Evolutionary conservation across 305 asterid species (phyloP), one percentile per base, ranked within the genome.

Genomic region (Caryopteris hybrid): DNA sequence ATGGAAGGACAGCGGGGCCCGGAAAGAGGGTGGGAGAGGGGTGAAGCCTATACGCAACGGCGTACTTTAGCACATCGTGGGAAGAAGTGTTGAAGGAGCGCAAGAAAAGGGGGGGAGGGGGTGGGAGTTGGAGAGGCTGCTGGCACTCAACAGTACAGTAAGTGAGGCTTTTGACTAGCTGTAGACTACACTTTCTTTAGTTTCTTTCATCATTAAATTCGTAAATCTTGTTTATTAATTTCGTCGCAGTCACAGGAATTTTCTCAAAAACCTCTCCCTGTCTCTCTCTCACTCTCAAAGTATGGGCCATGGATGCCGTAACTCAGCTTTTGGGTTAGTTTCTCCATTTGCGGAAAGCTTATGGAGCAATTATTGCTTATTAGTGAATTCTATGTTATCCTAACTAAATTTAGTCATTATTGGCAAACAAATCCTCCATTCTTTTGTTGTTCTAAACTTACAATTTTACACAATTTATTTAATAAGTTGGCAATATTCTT

Each of bases 1-100:
- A 91, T 88, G 71, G 84, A 20, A 69, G 67, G 29, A 41, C 67
- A 50, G 66, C 11, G 45, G 63, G 67, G 64, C 71, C 77, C 20
- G 23, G 43, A 47, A 43, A 60, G 58, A 29, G 60, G 29, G 23
- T 16, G 67, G 12, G 57, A 47, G 34, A 78, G n/a, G n/a, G n/a
- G n/a, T n/a, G n/a, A n/a, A n/a, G n/a, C n/a, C n/a, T n/a, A n/a
- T n/a, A n/a, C 74, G 73, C 31, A 14, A 18, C 57, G 78, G 74
- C 78, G 81, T 58, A 70, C 50, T 68, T 56, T 68, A 77, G 80
- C 74, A 31, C 74, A 22, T 65, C 4, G 72, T 33, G 66, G 51
- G 58, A 13, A 34, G 36, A 29, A 38, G n/a, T n/a, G n/a, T n/a
- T n/a, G n/a, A 68, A 39, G 20, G 31, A 34, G 29, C 34, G 25